Evolutionary conservation across 2,329 filamentous ascomycete species (phyloP).

Genomic region (Myriosclerotinia duriaeana): DNA sequence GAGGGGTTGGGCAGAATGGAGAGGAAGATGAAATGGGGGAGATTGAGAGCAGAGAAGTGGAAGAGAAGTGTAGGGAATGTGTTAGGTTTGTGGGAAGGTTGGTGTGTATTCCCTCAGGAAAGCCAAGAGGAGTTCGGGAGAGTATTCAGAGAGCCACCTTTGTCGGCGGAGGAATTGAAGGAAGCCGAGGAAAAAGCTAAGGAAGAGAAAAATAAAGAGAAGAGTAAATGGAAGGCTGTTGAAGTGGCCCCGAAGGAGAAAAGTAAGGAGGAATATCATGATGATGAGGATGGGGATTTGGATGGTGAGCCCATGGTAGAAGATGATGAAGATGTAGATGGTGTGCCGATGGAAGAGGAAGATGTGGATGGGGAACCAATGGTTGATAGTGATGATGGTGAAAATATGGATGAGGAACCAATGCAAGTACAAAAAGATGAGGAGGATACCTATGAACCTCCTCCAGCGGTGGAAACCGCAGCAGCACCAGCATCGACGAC

Average conservation of each 20-base stretch:
- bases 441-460: slow-evolving; percentile 10
- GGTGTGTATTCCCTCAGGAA: slow-evolving; percentile 71
- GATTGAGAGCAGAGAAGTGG: slow-evolving; percentile 65
- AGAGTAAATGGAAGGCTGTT: slow-evolving; percentile 43
- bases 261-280: slow-evolving; percentile 51
- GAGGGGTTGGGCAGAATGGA: slow-evolving; percentile 63
- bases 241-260: slow-evolving; percentile 44
- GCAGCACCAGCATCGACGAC: neutral
- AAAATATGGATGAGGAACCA: slow-evolving; percentile 45
- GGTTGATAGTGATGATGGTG: slow-evolving; percentile 41
- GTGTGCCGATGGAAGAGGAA: slow-evolving; percentile 47
- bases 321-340: slow-evolving; percentile 44
- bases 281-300: slow-evolving; percentile 50
- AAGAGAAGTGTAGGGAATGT: slow-evolving; percentile 58
- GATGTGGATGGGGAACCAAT: slow-evolving; percentile 57
- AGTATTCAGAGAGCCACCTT: slow-evolving; percentile 70
- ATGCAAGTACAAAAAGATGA: slow-evolving; percentile 19
- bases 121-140: slow-evolving; percentile 69
- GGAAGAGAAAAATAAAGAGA: slow-evolving; percentile 37
- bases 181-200: slow-evolving; percentile 41
- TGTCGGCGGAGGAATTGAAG: slow-evolving; percentile 45
- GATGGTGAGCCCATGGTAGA: slow-evolving; percentile 44
- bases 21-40: slow-evolving; percentile 63
- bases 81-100: slow-evolving; percentile 62
- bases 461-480: neutral